Evolutionary conservation across 306 rosid species (phyloP).

Genomic region (Dryas drummondii): DNA sequence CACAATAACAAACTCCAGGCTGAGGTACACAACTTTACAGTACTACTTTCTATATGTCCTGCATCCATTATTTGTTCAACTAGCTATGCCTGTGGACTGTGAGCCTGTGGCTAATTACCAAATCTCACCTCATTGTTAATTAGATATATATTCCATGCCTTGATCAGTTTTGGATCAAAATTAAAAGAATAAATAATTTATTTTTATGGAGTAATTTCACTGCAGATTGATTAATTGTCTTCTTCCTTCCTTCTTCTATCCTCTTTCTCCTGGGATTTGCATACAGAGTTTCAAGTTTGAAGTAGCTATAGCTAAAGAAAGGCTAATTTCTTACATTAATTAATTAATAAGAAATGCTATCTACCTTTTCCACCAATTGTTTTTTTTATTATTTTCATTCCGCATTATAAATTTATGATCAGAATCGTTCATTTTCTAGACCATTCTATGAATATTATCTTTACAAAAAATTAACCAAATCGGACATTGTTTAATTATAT

Average conservation of each 20-base stretch:
- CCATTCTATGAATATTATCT: no score
- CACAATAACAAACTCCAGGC: slow-evolving; percentile 73
- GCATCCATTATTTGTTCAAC: no score
- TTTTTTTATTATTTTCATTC: no score
- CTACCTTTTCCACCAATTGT: no score
- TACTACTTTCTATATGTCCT: background rate
- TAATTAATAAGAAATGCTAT: background rate
- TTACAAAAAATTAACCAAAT: no score
- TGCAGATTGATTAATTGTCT: background rate
- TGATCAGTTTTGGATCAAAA: background rate
- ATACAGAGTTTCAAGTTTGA: background rate
- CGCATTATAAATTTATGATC: no score
- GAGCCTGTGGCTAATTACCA: no score
- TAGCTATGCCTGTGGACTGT: background rate
- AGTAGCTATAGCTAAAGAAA: slow-evolving; percentile 2
- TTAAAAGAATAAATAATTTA: no score
- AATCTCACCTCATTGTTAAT: no score
- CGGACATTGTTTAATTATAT: no score
- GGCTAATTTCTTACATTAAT: background rate
- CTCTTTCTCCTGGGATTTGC: background rate
- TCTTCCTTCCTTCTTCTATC: background rate
- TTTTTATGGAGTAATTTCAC: background rate
- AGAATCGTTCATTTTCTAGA: no score
- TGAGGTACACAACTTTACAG: slow-evolving; percentile 44
- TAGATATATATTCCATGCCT: background rate